Percentiles rank a stretch among this genome's conserved stretches.
These are phyloP conservation scores for Neurospora sublineolata DNA, from an alignment of 495 filamentous ascomycete species.

Conservation along the genomic window DNA sequence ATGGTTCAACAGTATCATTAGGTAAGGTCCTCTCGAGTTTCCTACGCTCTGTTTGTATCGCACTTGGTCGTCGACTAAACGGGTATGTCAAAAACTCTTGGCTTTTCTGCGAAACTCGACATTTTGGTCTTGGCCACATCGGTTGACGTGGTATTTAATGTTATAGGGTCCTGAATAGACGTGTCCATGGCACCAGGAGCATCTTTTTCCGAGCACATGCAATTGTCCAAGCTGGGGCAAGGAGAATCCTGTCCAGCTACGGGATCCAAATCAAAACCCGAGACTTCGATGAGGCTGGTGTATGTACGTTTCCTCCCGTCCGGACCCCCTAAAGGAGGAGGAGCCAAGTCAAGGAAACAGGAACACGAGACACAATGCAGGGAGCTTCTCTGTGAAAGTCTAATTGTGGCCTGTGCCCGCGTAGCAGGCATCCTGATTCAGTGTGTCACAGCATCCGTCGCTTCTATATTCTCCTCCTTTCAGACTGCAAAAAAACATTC, in stretches of 20 bases:
- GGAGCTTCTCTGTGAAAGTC: background rate
- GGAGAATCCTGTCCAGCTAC: background rate
- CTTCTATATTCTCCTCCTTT: background rate
- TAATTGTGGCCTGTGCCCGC: background rate
- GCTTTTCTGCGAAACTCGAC: background rate
- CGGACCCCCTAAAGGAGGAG: background rate
- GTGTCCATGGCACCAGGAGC: background rate
- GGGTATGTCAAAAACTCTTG: background rate
- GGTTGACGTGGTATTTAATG: background rate
- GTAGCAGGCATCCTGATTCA: background rate
- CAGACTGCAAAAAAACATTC: background rate
- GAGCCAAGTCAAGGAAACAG: background rate
- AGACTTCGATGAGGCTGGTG: background rate
- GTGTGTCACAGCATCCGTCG: background rate
- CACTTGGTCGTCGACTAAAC: background rate
- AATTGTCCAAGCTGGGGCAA: background rate
- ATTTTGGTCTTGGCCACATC: background rate
- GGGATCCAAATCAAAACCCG: background rate
- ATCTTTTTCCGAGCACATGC: background rate
- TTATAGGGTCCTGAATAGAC: background rate
- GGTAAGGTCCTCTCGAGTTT: background rate
- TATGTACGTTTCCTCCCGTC: background rate
- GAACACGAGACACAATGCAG: background rate
- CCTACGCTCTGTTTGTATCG: background rate
- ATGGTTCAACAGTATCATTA: background rate